These are phyloP conservation scores for Colletotrichum incanum DNA, from an alignment of 2,329 filamentous ascomycete genomes.

Conservation along the genomic window DNA sequence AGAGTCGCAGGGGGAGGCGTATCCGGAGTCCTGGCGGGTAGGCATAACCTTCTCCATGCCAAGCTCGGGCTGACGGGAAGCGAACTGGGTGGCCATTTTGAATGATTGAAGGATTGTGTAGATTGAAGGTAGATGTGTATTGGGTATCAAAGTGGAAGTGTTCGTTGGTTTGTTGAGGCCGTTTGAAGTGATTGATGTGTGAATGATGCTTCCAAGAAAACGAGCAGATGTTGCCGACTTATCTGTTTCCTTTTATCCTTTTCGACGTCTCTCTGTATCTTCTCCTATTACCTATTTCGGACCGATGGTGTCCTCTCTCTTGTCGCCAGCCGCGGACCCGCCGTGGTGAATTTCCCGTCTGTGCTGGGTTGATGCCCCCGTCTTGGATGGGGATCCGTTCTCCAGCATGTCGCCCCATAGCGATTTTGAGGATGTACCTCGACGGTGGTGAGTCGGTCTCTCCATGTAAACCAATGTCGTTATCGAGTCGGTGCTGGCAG, in stretches of 20 bases:
- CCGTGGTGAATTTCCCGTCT: constrained; percentile 35
- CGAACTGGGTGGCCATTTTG: constrained; percentile 41
- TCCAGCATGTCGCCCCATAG: constrained; percentile 15
- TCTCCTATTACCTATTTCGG: constrained; percentile 34
- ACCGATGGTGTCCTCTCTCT: constrained; percentile 33
- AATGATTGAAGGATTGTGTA: constrained; percentile 4
- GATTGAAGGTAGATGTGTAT: background rate
- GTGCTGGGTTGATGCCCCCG: constrained; percentile 35
- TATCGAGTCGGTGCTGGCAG: constrained; percentile 37
- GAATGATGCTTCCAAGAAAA: constrained; percentile 13
- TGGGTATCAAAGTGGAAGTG: constrained; percentile 14
- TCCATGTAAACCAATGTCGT: constrained; percentile 13
- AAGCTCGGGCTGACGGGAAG: constrained; percentile 40
- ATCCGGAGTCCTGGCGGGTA: constrained; percentile 41
- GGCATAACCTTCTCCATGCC: constrained; percentile 42
- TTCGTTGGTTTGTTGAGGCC: constrained; percentile 14
- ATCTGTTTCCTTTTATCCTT: constrained; percentile 41
- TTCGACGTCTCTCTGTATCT: constrained; percentile 26
- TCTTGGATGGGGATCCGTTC: constrained; percentile 22
- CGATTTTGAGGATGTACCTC: constrained; percentile 12
- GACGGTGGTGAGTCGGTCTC: constrained; percentile 28
- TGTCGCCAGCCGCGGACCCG: constrained; percentile 41
- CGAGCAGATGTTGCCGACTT: constrained; percentile 20
- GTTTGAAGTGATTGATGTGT: constrained; percentile 20
- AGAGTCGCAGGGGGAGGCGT: constrained; percentile 42